Base-by-base conservation (phyloP, 192 early-diverging fungal species). In the Coemansia sp. region DNA sequence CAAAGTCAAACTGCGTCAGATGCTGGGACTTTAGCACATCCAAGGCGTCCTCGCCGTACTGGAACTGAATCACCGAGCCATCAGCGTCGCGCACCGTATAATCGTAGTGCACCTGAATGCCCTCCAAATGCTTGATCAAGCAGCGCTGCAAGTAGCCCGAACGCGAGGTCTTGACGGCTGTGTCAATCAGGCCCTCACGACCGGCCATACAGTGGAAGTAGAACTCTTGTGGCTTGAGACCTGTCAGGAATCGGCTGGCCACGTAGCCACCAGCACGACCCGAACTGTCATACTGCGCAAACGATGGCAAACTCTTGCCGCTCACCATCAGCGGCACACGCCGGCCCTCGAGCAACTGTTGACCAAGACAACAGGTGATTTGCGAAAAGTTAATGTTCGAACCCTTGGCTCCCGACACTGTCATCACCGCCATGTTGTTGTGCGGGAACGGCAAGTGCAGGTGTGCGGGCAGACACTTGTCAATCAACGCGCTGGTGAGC, bases 381-480 rank as follows among this genome's bases (percentile, higher is more conserved):
- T 99, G 98, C 10, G 91, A 91, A 24, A 93, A 88, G 73, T 99
- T 99, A 60, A 98, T 91, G 59, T 87, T 88, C 18, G 89, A 92
- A 47, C 98, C 98, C 78, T 99, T 99, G 66, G 98, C 96, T 65
- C 98, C 98, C 51, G 95, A 95, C 41, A 94, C 88, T 2, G 93
- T 96, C 98, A 99, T 99, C 71, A 94, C 87, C 83, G 96, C 93
- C 95, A 99, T 97, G 82, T 95, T 93, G 81, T 99, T 99, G 59
- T 86, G 72, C 23, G 98, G 98, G 88, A 99, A 99, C 35, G 83
- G 72, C 61, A 78, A 60, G 24, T 73, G 68, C 56, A 84, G 54
- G 20, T 72, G 71, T 7, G 18, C 2, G 18, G 80, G 83, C 68
- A 84, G 50, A 37, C 74, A 78, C 23, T 55, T 24, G 3, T 62